Percentiles rank a stretch among this genome's conserved stretches.
Evolutionary conservation across 2,329 filamentous ascomycete genomes (phyloP).

Genomic region (Ophiostoma quercus): DNA sequence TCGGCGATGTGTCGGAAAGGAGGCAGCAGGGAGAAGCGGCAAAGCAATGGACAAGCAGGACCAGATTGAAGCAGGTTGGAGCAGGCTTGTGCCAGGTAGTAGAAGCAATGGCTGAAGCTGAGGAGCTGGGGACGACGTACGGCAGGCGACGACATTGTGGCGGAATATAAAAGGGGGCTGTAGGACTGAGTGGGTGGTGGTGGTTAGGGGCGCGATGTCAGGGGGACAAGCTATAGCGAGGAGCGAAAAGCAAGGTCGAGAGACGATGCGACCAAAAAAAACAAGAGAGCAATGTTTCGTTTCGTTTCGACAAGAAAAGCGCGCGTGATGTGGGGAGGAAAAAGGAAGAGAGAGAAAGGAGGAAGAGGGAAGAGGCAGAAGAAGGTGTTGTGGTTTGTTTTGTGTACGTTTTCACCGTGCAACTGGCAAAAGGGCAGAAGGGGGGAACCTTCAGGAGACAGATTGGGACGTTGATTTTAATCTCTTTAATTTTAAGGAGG

Average conservation of each 20-base stretch:
- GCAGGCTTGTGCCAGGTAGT: background rate
- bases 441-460: conserved; percentile 22
- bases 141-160: conserved; percentile 34
- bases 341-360: conserved; percentile 16
- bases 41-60: background rate
- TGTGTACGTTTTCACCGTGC: conserved; percentile 23
- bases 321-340: conserved; percentile 18
- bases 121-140: conserved; percentile 31
- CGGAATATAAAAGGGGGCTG: conserved; percentile 20
- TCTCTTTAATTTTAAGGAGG: conserved; percentile 28
- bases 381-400: conserved; percentile 21
- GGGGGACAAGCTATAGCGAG: conserved; percentile 11
- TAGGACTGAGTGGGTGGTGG: conserved; percentile 9
- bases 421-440: conserved; percentile 23
- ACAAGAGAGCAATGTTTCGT: conserved; percentile 22
- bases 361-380: conserved; percentile 4
- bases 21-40: background rate
- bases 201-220: conserved; percentile 11
- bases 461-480: conserved; percentile 24
- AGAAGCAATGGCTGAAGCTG: conserved; percentile 15
- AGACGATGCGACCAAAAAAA: conserved; percentile 15
- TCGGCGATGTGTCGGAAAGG: background rate
- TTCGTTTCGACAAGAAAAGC: conserved; percentile 26
- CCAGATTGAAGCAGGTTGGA: background rate
- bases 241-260: conserved; percentile 15